Conservation (phyloP, 805 yeast species). For the Pichia cabralensis region DNA sequence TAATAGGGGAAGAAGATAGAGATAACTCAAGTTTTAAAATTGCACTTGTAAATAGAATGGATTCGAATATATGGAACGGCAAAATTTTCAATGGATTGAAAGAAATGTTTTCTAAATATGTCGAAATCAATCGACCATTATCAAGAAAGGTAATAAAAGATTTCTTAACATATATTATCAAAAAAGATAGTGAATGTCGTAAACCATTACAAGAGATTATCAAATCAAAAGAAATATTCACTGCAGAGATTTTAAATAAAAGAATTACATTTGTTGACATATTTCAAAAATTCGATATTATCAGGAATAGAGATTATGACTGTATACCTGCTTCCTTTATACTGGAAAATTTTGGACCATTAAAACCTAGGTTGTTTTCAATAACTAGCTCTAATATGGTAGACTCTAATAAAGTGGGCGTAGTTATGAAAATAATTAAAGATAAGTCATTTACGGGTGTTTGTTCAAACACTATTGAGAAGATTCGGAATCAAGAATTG, state of each 20-base stretch:
- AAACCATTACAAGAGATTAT: not conserved
- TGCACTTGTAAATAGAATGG: conserved; percentile 49
- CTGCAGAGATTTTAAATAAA: conserved; percentile 43
- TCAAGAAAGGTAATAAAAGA: conserved; percentile 62
- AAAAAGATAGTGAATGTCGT: conserved; percentile 18
- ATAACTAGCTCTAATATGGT: conserved; percentile 70
- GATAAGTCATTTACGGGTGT: conserved; percentile 53
- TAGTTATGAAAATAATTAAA: conserved; percentile 80
- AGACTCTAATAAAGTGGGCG: conserved; percentile 52
- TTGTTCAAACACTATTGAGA: conserved; percentile 69
- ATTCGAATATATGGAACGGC: conserved; percentile 39
- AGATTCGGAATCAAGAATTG: conserved; percentile 44
- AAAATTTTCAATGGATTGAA: conserved; percentile 42
- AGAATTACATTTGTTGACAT: conserved; percentile 63
- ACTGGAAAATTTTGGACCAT: conserved; percentile 63
- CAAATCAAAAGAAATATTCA: conserved; percentile 40
- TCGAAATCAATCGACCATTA: conserved; percentile 79
- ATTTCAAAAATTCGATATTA: conserved; percentile 42
- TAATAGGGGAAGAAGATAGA: conserved; percentile 41
- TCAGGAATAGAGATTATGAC: conserved; percentile 49
- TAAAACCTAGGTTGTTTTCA: conserved; percentile 88
- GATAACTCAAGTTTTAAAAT: conserved; percentile 42
- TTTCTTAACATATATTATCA: conserved; percentile 3
- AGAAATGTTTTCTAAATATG: conserved; percentile 64
- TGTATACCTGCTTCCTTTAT: conserved; percentile 72